Evolutionary conservation across 75 land plant species (phyloP).

Genomic region (Gnetum montanum): DNA sequence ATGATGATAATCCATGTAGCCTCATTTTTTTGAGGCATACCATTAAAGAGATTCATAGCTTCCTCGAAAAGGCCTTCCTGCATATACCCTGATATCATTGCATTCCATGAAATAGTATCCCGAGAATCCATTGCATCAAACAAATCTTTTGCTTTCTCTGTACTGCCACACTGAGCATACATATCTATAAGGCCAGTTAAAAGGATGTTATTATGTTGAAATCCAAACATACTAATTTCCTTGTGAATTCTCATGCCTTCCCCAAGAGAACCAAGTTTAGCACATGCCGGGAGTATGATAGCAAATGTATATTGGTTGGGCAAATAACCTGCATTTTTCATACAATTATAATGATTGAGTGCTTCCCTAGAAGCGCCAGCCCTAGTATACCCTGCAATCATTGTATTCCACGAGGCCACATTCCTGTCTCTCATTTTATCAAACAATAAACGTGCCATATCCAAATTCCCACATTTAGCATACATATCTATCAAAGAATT

Average conservation of each 20-base stretch:
- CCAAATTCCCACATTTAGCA: slow-evolving; percentile 8
- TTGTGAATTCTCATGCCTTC: slow-evolving; percentile 19
- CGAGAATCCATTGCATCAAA: slow-evolving; percentile 28
- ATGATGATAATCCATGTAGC: slow-evolving; percentile 20
- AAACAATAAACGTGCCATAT: slow-evolving; percentile 8
- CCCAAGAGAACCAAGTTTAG: slow-evolving; percentile 6
- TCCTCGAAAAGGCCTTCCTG: background rate
- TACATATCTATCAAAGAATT: slow-evolving; percentile 14
- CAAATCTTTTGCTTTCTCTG: slow-evolving; percentile 11
- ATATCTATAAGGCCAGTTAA: slow-evolving; percentile 19
- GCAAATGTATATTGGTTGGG: slow-evolving; percentile 20
- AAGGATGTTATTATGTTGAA: slow-evolving; percentile 2
- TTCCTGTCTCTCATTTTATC: background rate
- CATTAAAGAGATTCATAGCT: slow-evolving; percentile 11
- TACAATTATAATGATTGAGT: slow-evolving; percentile 10
- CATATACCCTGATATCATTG: slow-evolving; percentile 23
- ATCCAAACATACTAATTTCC: slow-evolving; percentile 3
- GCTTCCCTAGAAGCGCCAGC: slow-evolving; percentile 15
- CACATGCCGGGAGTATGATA: slow-evolving; percentile 14
- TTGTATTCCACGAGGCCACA: slow-evolving; percentile 7
- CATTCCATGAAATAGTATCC: slow-evolving; percentile 27
- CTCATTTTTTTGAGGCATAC: slow-evolving; percentile 6
- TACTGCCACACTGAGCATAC: slow-evolving; percentile 20
- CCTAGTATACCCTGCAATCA: slow-evolving; percentile 17
- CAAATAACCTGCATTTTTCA: slow-evolving; percentile 13